Conservation (phyloP, 2,329 filamentous ascomycete species). For the Colletotrichum costaricense region DNA sequence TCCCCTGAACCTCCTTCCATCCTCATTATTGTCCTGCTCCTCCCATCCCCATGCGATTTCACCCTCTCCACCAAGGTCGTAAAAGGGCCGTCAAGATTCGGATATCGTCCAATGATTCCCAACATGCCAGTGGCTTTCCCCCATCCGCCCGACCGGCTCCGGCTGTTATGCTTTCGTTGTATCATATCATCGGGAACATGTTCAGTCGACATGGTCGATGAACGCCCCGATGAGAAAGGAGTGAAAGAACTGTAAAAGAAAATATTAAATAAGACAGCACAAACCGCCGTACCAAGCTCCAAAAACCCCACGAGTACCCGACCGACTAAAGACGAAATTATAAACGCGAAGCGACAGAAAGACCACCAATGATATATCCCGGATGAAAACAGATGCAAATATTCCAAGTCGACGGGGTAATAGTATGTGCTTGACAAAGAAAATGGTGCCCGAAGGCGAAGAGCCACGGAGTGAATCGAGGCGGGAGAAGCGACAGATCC, state of each 20-base stretch:
- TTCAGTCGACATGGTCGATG: background rate
- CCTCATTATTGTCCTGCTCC: slow-evolving; percentile 20
- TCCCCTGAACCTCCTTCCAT: background rate
- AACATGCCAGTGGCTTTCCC: background rate
- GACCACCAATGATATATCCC: slow-evolving; percentile 14
- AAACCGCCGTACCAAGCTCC: slow-evolving; percentile 10
- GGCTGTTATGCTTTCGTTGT: slow-evolving; percentile 35
- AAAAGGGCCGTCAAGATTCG: slow-evolving; percentile 30
- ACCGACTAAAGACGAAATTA: background rate
- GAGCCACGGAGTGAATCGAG: slow-evolving; percentile 4
- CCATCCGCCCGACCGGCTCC: background rate
- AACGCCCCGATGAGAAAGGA: background rate
- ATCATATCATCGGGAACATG: slow-evolving; percentile 19
- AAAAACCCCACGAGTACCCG: background rate
- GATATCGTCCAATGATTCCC: slow-evolving; percentile 30
- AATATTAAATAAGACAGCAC: slow-evolving; percentile 24
- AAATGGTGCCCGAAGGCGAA: slow-evolving; percentile 13
- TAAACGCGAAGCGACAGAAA: slow-evolving; percentile 7
- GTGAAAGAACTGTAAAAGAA: background rate
- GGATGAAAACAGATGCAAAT: slow-evolving; percentile 1
- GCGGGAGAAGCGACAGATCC: background rate
- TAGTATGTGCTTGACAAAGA: slow-evolving; percentile 31
- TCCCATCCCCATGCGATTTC: background rate
- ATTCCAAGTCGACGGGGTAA: slow-evolving; percentile 16
- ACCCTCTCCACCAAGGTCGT: slow-evolving; percentile 12